Evolutionary conservation across 2,329 filamentous ascomycete genomes (phyloP).

Genomic region (Ilyonectria robusta): DNA sequence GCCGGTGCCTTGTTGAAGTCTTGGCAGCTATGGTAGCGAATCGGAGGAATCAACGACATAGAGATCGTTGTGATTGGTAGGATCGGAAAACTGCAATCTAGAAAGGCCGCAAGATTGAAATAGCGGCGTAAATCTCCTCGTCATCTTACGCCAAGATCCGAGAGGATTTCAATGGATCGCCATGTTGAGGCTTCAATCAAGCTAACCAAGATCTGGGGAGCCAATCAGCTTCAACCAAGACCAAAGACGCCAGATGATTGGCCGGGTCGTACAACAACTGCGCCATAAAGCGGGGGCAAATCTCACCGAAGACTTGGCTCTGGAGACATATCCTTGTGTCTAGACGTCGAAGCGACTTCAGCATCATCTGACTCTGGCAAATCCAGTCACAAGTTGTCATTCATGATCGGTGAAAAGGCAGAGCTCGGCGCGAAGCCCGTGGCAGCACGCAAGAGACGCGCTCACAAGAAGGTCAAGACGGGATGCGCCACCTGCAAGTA

Average conservation of each 20-base stretch:
- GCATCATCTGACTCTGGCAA: not conserved
- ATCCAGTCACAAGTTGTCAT: not conserved
- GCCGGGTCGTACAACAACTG: conserved; percentile 6
- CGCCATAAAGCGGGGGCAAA: not conserved
- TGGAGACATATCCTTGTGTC: not conserved
- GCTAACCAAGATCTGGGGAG: not conserved
- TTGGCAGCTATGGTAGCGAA: not conserved
- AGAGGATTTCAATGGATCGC: not conserved
- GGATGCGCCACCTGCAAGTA: conserved; percentile 1
- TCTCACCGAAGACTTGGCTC: not conserved
- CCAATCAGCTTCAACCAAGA: conserved; percentile 4
- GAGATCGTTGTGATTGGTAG: not conserved
- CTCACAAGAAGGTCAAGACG: not conserved
- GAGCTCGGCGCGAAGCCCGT: not conserved
- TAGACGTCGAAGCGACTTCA: not conserved
- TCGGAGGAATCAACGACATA: not conserved
- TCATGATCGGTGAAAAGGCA: not conserved
- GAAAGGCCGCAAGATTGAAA: conserved; percentile 1
- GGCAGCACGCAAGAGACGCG: not conserved
- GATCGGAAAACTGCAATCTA: not conserved
- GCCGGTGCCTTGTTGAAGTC: not conserved
- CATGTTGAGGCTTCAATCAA: not conserved
- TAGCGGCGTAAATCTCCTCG: not conserved
- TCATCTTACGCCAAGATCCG: not conserved
- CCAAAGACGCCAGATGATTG: not conserved